Evolutionary conservation across 345 rosid genomes (phyloP), one percentile per base, ranked within the genome.

Genomic region (Eucalyptus sp.): DNA sequence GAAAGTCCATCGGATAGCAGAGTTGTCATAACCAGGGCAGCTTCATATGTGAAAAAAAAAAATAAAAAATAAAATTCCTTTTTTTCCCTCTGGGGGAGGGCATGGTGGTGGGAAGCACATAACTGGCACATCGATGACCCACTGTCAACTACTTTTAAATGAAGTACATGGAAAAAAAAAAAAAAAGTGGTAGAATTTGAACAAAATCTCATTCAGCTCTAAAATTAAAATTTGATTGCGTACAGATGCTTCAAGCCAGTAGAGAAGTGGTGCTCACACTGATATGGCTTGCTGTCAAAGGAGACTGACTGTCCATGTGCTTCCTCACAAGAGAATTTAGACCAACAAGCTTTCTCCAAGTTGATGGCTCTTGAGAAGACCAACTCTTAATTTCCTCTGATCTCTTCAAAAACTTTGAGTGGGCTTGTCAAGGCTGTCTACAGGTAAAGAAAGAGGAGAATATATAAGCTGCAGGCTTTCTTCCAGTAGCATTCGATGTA

Each of bases 381-480:
- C 5, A 10, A 52, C 60, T 56, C 60, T 56, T 56, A 56, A 22
- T 56, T 89, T 90, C 89, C 50, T 90, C 92, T 48, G 92, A 71
- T 89, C 91, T 93, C 88, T 87, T 92, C 60, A 93, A 92, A 87
- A 86, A 87, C 56, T 90, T 93, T 27, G 95, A 94, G 79, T 86
- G 66, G 86, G 89, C 79, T 80, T 64, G 87, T 91, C 93, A 93
- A 29, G 92, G 66, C 88, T 92, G 94, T 90, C 91, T 93, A 79
- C 89, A 91, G 87, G 90, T 91, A 66, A 16, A 66, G 79, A 66
- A 66, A 16, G 43, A 31, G 43, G 11, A 66, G 2, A 66, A 31
- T 25, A 31, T 66, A 7, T 80, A 51, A 48, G 79, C 86, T 46
- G 88, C 89, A 89, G 87, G 88, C 89, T 86, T 88, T 89, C 95